Conservation (phyloP, 306 rosid species). For the Prunus mongolica region DNA sequence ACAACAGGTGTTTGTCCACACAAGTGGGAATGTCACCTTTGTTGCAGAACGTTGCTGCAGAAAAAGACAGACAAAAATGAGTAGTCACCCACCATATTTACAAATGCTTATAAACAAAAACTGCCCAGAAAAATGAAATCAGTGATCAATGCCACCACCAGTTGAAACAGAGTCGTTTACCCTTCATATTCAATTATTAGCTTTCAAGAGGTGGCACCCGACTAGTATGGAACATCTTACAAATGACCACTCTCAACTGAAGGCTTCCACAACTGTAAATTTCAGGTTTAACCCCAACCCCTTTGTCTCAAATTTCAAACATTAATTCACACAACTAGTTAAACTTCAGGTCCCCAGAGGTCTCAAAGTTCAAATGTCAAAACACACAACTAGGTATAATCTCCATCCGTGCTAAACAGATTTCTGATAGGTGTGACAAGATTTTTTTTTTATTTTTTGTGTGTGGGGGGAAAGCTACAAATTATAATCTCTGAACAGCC, state of each 20-base stretch:
- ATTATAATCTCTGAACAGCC: background rate
- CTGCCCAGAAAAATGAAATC: background rate
- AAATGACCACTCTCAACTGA: background rate
- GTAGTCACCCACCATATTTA: constrained; percentile 15
- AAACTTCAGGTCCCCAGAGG: background rate
- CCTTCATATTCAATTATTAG: background rate
- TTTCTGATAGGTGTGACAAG: background rate
- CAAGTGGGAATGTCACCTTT: constrained; percentile 97
- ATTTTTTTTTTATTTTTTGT: no score
- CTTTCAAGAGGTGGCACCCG: background rate
- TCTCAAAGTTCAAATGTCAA: background rate
- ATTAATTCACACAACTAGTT: background rate
- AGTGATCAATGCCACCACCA: background rate
- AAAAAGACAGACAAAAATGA: constrained; percentile 13
- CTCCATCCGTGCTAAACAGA: background rate
- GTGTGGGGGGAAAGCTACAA: no score
- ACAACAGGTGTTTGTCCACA: constrained; percentile 99
- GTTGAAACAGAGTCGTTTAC: background rate
- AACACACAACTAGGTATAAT: background rate
- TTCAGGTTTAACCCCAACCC: background rate
- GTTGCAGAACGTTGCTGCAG: constrained; percentile 93
- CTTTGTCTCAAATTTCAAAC: background rate
- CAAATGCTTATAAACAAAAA: background rate
- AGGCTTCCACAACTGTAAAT: background rate
- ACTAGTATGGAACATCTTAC: background rate